Conservation (phyloP, 208 protist genomes). For the Entamoeba nuttalli region DNA sequence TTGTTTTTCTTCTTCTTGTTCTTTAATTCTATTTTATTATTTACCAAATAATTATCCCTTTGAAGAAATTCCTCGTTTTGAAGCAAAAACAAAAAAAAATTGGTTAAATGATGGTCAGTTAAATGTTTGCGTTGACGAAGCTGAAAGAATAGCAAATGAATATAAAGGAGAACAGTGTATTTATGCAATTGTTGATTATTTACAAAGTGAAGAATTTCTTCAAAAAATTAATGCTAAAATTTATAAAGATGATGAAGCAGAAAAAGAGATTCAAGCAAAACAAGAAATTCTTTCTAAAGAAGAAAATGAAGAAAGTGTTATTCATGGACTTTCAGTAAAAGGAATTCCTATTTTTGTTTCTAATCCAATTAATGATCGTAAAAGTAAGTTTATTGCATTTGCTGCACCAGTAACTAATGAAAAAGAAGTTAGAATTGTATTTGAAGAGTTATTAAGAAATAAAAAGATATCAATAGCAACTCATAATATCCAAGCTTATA, state of each 20-base stretch:
- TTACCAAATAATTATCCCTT: background rate
- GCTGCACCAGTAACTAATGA: background rate
- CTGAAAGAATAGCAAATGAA: background rate
- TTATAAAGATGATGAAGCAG: background rate
- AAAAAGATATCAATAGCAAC: background rate
- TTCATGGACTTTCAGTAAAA: background rate
- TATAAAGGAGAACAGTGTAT: background rate
- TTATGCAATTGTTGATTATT: background rate
- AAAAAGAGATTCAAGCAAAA: background rate
- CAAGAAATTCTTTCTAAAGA: no score
- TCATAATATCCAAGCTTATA: background rate
- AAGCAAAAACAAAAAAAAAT: background rate
- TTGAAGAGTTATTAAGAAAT: background rate
- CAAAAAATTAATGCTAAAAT: background rate
- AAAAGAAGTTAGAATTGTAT: background rate
- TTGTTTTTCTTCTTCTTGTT: background rate
- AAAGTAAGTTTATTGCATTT: background rate
- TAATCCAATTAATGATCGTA: background rate
- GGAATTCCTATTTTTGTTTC: background rate
- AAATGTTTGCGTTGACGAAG: background rate
- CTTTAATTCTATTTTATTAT: background rate
- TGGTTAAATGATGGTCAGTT: background rate
- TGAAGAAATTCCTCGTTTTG: background rate
- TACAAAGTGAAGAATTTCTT: background rate
- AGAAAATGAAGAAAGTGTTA: background rate